Evolutionary conservation across 225 moss, liverwort and hornwort species (phyloP), one percentile per base, ranked within the genome.

Genomic region (Neckera pumila): DNA sequence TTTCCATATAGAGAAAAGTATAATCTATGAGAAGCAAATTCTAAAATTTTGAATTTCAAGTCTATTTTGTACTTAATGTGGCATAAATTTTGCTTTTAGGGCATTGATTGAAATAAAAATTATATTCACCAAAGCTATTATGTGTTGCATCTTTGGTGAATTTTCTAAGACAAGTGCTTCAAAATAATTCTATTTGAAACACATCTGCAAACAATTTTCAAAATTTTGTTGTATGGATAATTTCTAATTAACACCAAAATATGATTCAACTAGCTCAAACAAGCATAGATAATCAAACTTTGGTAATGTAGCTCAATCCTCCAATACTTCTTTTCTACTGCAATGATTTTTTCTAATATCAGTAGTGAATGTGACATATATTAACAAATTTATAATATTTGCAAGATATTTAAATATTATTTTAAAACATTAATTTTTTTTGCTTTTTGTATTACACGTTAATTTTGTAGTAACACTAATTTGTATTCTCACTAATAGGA

Each of bases 31-130:
- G 3, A 42, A 42, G 8, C 8, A 71, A 42, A 26, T 4, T 4
- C 14, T 5, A 7, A 0, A 40, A 38, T 5, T 38, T 38, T 38
- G 12, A 0, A 23, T 38, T 13, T 23, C 2, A 6, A 45, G 45
- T 17, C 27, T 15, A 71, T 43, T 28, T 43, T 28, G 17, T 42
- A 0, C 43, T 43, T 27, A 72, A 2, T 6, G 3, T 43, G 0
- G 5, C 28, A n/a, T 43, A 43, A 3, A 1, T 9, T 27, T 25
- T 43, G 0, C 4, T 43, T 17, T 0, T 0, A 0, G 2, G 36
- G 11, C 11, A 19, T 11, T 5, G 3, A 65, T 65, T 42, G 42
- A 5, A 71, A 27, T 22, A 38, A 73, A 73, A 17, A 23, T 27
- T 3, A 17, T 17, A 17, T 45, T 17, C 2, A 10, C 10, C 10